Percentiles rank a stretch among this genome's conserved stretches.
Evolutionary conservation across 441 rosid genomes (phyloP).

Genomic region (Brassica hybrid): DNA sequence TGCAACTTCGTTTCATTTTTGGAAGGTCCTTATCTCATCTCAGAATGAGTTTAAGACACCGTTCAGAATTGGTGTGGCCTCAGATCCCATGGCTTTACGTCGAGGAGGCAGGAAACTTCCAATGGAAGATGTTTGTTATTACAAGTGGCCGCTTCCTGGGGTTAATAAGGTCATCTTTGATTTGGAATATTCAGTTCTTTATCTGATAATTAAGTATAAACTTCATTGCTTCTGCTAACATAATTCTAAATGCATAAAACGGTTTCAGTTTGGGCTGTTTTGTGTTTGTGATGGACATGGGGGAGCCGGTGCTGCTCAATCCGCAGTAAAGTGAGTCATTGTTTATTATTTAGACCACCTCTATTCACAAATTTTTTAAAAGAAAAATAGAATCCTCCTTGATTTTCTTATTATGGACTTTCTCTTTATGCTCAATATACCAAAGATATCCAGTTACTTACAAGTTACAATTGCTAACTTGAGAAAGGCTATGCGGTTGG

Average conservation of each 20-base stretch:
- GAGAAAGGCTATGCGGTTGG: slow-evolving; percentile 14
- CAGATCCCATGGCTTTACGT: slow-evolving; percentile 94
- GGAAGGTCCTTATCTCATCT: slow-evolving; percentile 72
- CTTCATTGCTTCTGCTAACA: slow-evolving; percentile 36
- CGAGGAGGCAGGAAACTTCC: slow-evolving; percentile 91
- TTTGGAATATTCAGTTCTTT: slow-evolving; percentile 29
- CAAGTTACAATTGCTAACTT: slow-evolving; percentile 16
- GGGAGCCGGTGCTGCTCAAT: slow-evolving; percentile 83
- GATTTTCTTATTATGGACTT: slow-evolving; percentile 2
- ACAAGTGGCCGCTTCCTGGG: slow-evolving; percentile 95
- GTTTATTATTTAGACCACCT: neutral
- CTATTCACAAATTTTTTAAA: neutral
- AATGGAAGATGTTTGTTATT: slow-evolving; percentile 94
- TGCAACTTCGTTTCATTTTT: slow-evolving; percentile 36
- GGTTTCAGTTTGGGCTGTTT: slow-evolving; percentile 88
- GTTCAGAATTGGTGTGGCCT: slow-evolving; percentile 82
- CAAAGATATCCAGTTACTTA: slow-evolving; percentile 8
- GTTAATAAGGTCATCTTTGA: slow-evolving; percentile 62
- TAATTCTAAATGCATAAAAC: slow-evolving; percentile 18
- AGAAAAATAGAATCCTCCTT: neutral
- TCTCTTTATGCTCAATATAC: slow-evolving; percentile 20
- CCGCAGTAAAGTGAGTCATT: slow-evolving; percentile 80
- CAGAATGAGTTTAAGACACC: slow-evolving; percentile 62
- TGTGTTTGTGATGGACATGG: slow-evolving; percentile 98
- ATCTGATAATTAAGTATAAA: slow-evolving; percentile 20